phyloP scores from a whole-genome alignment of 768 basidiomycete genomes.

The Hysterangium stoloniferum region DNA sequence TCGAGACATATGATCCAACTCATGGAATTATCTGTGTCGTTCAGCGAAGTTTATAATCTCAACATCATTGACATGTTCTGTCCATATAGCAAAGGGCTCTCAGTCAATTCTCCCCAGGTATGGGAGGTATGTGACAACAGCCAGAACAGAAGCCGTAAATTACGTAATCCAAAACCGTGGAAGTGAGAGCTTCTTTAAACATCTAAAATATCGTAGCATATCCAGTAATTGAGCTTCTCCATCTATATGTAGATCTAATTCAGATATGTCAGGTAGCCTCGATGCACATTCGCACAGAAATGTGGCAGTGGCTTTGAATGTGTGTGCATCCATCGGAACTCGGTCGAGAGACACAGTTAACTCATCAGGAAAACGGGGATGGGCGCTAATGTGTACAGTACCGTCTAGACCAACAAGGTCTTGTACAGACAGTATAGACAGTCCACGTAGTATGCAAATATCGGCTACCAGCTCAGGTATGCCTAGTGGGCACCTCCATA shows the following conservation, averaged over 20 bases:
- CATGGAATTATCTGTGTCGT: slow-evolving; percentile 42
- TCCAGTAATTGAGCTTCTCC: slow-evolving; percentile 35
- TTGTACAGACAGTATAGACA: too few species aligned
- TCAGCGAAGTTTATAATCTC: slow-evolving; percentile 36
- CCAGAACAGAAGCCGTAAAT: slow-evolving; percentile 36
- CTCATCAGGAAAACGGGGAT: too few species aligned
- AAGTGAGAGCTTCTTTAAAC: slow-evolving; percentile 40
- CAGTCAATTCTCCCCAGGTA: slow-evolving; percentile 45
- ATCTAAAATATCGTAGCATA: slow-evolving; percentile 33
- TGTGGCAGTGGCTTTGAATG: background rate
- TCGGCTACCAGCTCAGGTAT: too few species aligned
- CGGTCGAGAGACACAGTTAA: slow-evolving; percentile 24
- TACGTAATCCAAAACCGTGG: slow-evolving; percentile 48
- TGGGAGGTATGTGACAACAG: slow-evolving; percentile 36
- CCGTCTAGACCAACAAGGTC: too few species aligned
- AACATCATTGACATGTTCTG: slow-evolving; percentile 38
- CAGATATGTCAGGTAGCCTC: slow-evolving; percentile 43
- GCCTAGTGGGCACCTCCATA: too few species aligned
- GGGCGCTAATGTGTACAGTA: too few species aligned
- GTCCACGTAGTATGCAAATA: too few species aligned
- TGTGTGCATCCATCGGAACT: slow-evolving; percentile 17
- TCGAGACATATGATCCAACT: slow-evolving; percentile 45
- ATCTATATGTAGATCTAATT: slow-evolving; percentile 38
- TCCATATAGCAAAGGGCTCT: slow-evolving; percentile 41
- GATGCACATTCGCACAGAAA: slow-evolving; percentile 34